Evolutionary conservation across 2,329 filamentous ascomycete species (phyloP).

Genomic region (Thelonectria olida): DNA sequence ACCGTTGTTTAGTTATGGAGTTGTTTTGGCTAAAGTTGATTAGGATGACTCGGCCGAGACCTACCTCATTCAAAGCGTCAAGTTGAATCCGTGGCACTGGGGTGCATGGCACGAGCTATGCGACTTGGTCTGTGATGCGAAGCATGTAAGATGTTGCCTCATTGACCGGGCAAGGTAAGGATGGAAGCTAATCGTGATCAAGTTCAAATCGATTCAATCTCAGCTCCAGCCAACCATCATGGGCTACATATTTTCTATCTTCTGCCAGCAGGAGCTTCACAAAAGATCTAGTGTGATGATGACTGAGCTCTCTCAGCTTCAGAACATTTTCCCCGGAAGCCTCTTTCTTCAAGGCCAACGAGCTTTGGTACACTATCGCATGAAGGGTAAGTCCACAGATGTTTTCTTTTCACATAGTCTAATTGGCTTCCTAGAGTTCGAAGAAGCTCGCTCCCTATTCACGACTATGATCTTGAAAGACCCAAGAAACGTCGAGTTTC

Average conservation of each 20-base stretch:
- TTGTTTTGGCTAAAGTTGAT: neutral
- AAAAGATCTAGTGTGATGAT: neutral
- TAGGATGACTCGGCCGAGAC: neutral
- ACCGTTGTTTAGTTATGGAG: neutral
- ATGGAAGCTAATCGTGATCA: neutral
- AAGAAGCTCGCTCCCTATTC: neutral
- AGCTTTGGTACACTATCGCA: neutral
- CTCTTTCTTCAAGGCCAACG: neutral
- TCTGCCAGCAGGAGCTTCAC: neutral
- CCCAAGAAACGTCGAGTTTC: neutral
- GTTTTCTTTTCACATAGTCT: neutral
- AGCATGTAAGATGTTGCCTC: neutral
- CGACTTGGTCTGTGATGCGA: neutral
- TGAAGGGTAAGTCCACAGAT: neutral
- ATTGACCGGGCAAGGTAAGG: neutral
- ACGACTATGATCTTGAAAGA: neutral
- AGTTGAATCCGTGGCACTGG: neutral
- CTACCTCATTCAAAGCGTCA: neutral
- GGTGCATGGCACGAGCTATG: neutral
- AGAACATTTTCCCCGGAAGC: constrained; percentile 1
- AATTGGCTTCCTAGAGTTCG: neutral
- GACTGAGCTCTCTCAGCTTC: neutral
- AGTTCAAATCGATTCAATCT: neutral
- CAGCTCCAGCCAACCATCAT: neutral
- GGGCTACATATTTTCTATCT: neutral